Base-by-base conservation (phyloP, 805 yeast genomes). In the Dipodascus geniculatus region DNA sequence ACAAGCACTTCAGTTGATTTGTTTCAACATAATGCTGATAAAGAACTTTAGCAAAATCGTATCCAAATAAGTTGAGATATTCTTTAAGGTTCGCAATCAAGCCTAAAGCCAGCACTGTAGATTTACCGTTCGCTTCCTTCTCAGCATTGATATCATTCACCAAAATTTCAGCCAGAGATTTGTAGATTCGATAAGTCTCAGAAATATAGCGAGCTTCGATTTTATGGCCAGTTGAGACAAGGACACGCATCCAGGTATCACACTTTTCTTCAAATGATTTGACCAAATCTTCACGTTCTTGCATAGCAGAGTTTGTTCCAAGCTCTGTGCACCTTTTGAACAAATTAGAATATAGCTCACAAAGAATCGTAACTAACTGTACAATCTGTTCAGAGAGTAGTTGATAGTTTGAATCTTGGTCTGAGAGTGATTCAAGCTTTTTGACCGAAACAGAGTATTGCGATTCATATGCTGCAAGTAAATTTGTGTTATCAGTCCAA, bases 131-230 rank as follows among this genome's bases (percentile, higher is more conserved):
- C 2, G 53, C 31, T 3, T 22, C 31, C 19, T 20, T 28, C 2
- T 58, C 60, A 16, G 28, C 31, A 3, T 24, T 53, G 58, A 78
- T 69, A 52, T 71, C 73, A 42, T 71, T 71, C n/a, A 75, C 79
- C 3, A 79, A 65, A 6, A 79, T 68, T 51, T 73, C 78, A 0
- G 83, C 83, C 23, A 89, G 67, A 1, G 90, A 80, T 33, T 77
- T 70, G 60, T 83, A 74, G 63, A 89, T 95, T 17, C 70, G 65
- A 65, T 82, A 85, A 23, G 74, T 70, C 57, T 86, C 95, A 0
- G 88, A 79, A 24, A 88, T 73, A 4, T 69, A 68, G 22, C 85
- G 64, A 0, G 90, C 85, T 23, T 79, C 80, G 4, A 72, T 69
- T 42, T 74, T 72, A 50, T 77, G 70, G 4, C 76, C 75, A 53